A percentile compares a stretch with the other conserved stretches of the same genome.
phyloP scores from a whole-genome alignment of 2,329 filamentous ascomycete species.

The Ophiostoma quercus region DNA sequence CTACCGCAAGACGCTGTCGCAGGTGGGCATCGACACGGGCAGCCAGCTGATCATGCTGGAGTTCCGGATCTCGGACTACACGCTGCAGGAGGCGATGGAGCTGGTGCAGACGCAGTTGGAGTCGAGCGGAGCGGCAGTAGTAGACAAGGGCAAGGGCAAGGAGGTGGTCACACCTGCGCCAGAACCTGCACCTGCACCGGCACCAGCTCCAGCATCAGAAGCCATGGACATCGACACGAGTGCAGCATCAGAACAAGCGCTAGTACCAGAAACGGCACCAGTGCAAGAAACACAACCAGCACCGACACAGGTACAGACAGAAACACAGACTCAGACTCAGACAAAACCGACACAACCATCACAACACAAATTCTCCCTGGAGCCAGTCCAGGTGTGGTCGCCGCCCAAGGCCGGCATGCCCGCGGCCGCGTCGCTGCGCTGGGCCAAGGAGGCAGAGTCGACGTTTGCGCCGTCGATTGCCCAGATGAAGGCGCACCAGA shows the following conservation, averaged over 20 bases:
- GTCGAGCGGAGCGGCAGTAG: slow-evolving; percentile 54
- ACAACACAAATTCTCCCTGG: slow-evolving; percentile 31
- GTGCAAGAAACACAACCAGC: slow-evolving; percentile 10
- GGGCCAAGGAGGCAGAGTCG: slow-evolving; percentile 49
- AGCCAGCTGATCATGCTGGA: slow-evolving; percentile 71
- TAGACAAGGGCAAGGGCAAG: slow-evolving; percentile 19
- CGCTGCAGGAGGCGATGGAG: slow-evolving; percentile 77
- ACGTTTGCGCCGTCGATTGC: slow-evolving; percentile 72
- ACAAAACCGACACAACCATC: neutral
- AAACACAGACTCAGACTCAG: neutral
- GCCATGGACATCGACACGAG: neutral
- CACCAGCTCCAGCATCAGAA: neutral
- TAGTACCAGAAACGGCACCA: neutral
- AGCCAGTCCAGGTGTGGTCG: slow-evolving; percentile 66
- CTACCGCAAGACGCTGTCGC: slow-evolving; percentile 81
- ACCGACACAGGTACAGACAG: slow-evolving; percentile 15
- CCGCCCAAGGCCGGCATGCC: slow-evolving; percentile 64
- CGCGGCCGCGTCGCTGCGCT: slow-evolving; percentile 53
- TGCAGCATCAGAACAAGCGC: neutral
- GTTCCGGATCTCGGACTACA: slow-evolving; percentile 70
- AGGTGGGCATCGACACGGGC: slow-evolving; percentile 81
- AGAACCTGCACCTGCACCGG: neutral
- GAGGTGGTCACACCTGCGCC: neutral
- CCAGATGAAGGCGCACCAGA: slow-evolving; percentile 71
- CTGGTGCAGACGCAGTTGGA: slow-evolving; percentile 54